A percentile compares a stretch with the other conserved stretches of the same genome.
Evolutionary conservation across 345 rosid species (phyloP).

Genomic region (Pistacia vera): DNA sequence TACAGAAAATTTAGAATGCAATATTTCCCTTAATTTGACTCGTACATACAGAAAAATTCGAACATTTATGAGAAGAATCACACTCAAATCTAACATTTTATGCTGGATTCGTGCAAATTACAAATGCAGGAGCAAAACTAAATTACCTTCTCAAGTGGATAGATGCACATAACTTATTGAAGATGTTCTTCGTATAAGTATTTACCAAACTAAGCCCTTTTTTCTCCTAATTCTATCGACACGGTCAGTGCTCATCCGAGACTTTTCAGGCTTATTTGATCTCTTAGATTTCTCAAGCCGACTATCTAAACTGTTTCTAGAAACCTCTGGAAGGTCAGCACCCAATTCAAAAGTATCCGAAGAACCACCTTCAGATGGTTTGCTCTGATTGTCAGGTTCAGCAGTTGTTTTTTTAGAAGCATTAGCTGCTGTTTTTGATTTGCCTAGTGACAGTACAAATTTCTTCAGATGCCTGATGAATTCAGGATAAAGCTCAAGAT

Average conservation of each 20-base stretch:
- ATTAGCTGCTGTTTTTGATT: slow-evolving; percentile 48
- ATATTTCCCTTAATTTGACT: slow-evolving; percentile 21
- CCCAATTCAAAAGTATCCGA: slow-evolving; percentile 71
- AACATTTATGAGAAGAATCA: slow-evolving; percentile 27
- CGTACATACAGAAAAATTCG: slow-evolving; percentile 34
- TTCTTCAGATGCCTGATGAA: slow-evolving; percentile 80
- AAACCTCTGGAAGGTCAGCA: slow-evolving; percentile 74
- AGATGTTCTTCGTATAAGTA: slow-evolving; percentile 30
- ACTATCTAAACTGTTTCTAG: slow-evolving; percentile 96
- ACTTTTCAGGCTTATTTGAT: slow-evolving; percentile 81
- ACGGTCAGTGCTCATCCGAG: slow-evolving; percentile 92
- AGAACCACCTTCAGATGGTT: slow-evolving; percentile 55
- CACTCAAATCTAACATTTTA: slow-evolving; percentile 28
- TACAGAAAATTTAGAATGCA: slow-evolving; percentile 24
- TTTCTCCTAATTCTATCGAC: slow-evolving; percentile 76
- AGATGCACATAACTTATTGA: slow-evolving; percentile 28
- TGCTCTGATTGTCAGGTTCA: slow-evolving; percentile 51
- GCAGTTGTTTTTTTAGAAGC: slow-evolving; percentile 37
- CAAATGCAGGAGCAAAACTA: slow-evolving; percentile 17
- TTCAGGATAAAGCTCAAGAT: slow-evolving; percentile 89
- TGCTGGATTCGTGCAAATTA: slow-evolving; percentile 25
- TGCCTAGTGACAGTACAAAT: slow-evolving; percentile 59
- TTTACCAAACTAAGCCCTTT: slow-evolving; percentile 79
- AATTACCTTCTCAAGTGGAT: slow-evolving; percentile 28
- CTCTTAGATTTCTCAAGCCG: slow-evolving; percentile 91